phyloP scores from a whole-genome alignment of 1,284 basidiomycete species.

The Apiotrichum brassicae region DNA sequence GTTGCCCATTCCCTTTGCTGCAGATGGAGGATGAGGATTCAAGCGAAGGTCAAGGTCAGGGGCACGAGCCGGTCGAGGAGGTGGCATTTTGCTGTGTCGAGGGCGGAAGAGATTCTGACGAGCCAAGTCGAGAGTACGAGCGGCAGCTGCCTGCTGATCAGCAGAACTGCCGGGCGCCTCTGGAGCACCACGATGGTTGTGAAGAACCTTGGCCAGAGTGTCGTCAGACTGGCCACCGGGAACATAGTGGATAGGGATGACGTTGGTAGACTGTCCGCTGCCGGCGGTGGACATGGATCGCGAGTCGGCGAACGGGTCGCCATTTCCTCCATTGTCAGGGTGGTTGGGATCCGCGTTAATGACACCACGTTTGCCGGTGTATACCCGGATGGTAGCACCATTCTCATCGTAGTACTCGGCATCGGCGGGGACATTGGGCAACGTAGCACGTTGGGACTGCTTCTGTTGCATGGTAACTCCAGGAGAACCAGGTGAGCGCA shows the following conservation, averaged over 20 bases:
- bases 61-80: conserved; percentile 41
- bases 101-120: conserved; percentile 38
- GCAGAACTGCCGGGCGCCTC: conserved; percentile 7
- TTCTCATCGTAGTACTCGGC: conserved; percentile 37
- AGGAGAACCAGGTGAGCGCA: conserved; percentile 5
- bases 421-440: conserved; percentile 18
- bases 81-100: conserved; percentile 18
- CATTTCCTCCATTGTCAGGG: conserved; percentile 21
- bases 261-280: conserved; percentile 36
- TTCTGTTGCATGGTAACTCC: background rate
- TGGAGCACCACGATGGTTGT: conserved; percentile 2
- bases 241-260: conserved; percentile 47
- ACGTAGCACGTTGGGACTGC: background rate
- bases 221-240: conserved; percentile 30
- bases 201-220: conserved; percentile 4
- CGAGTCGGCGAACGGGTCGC: conserved; percentile 42
- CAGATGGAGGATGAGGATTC: conserved; percentile 17
- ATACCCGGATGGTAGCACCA: conserved; percentile 31
- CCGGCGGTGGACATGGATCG: conserved; percentile 36
- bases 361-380: conserved; percentile 27
- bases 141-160: conserved; percentile 22
- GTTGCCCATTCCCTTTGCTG: background rate
- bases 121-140: conserved; percentile 38
- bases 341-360: conserved; percentile 41
- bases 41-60: conserved; percentile 45